Conservation (phyloP, 2,329 filamentous ascomycete genomes). For the Hypoxylon sp. region DNA sequence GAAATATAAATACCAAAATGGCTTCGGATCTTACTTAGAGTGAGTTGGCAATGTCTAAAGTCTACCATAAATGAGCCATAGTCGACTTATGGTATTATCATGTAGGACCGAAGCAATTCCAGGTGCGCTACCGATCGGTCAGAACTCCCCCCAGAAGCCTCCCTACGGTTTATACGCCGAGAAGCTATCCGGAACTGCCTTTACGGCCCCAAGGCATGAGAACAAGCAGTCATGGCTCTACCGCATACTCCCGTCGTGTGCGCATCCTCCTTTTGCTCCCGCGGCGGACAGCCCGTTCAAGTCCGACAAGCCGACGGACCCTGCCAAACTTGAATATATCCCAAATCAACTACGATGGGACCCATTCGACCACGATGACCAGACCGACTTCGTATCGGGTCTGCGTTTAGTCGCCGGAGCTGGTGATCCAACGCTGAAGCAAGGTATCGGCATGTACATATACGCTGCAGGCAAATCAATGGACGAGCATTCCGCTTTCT, state of each 20-base stretch:
- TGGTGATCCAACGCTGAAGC: slow-evolving; percentile 80
- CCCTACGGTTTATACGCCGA: slow-evolving; percentile 79
- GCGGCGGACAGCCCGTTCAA: slow-evolving; percentile 59
- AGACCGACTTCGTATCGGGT: slow-evolving; percentile 61
- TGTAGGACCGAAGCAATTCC: slow-evolving; percentile 71
- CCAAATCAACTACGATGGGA: slow-evolving; percentile 90
- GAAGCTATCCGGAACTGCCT: slow-evolving; percentile 73
- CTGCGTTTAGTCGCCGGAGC: slow-evolving; percentile 78
- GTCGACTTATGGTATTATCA: slow-evolving; percentile 4
- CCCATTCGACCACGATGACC: slow-evolving; percentile 79
- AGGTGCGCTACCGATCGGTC: slow-evolving; percentile 75
- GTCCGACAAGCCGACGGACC: slow-evolving; percentile 63
- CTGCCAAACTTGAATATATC: slow-evolving; percentile 75
- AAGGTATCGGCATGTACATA: slow-evolving; percentile 78
- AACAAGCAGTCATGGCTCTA: slow-evolving; percentile 74
- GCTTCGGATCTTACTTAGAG: slow-evolving; percentile 79
- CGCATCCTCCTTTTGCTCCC: slow-evolving; percentile 60
- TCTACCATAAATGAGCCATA: background rate
- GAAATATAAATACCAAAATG: slow-evolving; percentile 75
- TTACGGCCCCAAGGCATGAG: slow-evolving; percentile 70
- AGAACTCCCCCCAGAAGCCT: slow-evolving; percentile 80
- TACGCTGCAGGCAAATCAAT: slow-evolving; percentile 81
- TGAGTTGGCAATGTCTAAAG: slow-evolving; percentile 56
- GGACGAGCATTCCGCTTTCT: slow-evolving; percentile 77
- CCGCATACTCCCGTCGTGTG: slow-evolving; percentile 68